These are phyloP conservation scores for Neonectria sp. DNA, from an alignment of 2,329 filamentous ascomycete genomes.

Conservation along the genomic window DNA sequence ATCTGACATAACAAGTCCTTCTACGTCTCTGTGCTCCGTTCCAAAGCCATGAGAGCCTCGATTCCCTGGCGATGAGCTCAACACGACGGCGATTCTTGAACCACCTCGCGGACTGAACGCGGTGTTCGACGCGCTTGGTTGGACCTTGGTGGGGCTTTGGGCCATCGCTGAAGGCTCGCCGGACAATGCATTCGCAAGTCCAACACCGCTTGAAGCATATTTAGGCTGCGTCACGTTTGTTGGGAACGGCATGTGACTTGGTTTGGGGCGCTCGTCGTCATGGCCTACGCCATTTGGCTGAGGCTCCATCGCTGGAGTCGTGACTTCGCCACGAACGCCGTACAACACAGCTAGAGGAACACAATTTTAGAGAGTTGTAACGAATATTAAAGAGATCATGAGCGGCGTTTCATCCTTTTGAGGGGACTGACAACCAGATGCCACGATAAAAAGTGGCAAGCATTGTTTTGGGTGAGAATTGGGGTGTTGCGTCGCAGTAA, in stretches of 20 bases:
- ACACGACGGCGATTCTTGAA: slow-evolving; percentile 40
- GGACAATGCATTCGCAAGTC: slow-evolving; percentile 42
- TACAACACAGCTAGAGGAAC: not conserved
- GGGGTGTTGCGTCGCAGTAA: not conserved
- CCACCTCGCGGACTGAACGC: not conserved
- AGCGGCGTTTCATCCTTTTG: not conserved
- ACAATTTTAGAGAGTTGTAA: not conserved
- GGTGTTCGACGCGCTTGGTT: not conserved
- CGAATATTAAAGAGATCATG: not conserved
- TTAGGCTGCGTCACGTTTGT: slow-evolving; percentile 13
- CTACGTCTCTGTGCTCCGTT: slow-evolving; percentile 22
- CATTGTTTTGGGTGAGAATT: not conserved
- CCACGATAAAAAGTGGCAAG: not conserved
- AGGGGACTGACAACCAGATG: too few species aligned
- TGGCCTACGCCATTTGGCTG: slow-evolving; percentile 15
- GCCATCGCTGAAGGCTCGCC: slow-evolving; percentile 25
- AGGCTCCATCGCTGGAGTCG: slow-evolving; percentile 25
- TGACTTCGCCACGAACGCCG: not conserved
- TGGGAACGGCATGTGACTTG: not conserved
- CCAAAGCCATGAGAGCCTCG: slow-evolving; percentile 19
- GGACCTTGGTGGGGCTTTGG: not conserved
- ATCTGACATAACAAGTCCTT: slow-evolving; percentile 39
- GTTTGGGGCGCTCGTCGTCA: not conserved
- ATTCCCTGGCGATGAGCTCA: slow-evolving; percentile 35
- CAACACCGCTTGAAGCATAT: slow-evolving; percentile 29